A percentile compares a stretch with the other conserved stretches of the same genome.
Evolutionary conservation across 176 grass and related monocot genomes (phyloP).

Genomic region (Guadua angustifolia): DNA sequence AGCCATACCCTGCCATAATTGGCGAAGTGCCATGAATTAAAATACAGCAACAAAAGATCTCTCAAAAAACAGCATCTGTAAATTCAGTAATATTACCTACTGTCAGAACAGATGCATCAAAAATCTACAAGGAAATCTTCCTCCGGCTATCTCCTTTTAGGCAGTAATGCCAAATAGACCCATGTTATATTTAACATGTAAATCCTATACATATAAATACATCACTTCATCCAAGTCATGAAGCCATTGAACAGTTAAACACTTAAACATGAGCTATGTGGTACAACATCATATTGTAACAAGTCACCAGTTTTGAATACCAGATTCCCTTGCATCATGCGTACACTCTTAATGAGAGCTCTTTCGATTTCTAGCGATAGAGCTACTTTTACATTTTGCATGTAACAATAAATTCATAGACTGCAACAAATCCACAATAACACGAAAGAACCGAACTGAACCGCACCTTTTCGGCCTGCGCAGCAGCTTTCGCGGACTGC

Average conservation of each 20-base stretch:
- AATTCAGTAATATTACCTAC: background rate
- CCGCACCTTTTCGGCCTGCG: constrained; percentile 77
- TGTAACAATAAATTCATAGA: constrained; percentile 8
- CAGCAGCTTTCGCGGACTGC: constrained; percentile 76
- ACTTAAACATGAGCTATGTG: constrained; percentile 1
- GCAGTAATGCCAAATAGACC: too few relatives aligned
- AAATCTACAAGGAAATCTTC: background rate
- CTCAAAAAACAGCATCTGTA: background rate
- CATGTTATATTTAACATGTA: constrained; percentile 1
- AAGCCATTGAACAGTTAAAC: background rate
- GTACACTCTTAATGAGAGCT: background rate
- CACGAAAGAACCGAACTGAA: background rate
- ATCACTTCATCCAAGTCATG: background rate
- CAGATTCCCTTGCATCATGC: background rate
- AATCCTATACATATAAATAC: background rate
- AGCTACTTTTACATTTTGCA: background rate
- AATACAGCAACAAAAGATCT: background rate
- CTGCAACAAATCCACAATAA: background rate
- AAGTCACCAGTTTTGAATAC: background rate
- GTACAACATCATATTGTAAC: background rate
- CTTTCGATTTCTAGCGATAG: too few relatives aligned
- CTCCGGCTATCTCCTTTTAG: too few relatives aligned
- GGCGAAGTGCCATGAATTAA: background rate
- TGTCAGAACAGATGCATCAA: background rate
- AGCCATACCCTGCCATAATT: background rate